Evolutionary conservation across 2,329 filamentous ascomycete genomes (phyloP), one percentile per base, ranked within the genome.

Genomic region (Emericellopsis cladophorae): DNA sequence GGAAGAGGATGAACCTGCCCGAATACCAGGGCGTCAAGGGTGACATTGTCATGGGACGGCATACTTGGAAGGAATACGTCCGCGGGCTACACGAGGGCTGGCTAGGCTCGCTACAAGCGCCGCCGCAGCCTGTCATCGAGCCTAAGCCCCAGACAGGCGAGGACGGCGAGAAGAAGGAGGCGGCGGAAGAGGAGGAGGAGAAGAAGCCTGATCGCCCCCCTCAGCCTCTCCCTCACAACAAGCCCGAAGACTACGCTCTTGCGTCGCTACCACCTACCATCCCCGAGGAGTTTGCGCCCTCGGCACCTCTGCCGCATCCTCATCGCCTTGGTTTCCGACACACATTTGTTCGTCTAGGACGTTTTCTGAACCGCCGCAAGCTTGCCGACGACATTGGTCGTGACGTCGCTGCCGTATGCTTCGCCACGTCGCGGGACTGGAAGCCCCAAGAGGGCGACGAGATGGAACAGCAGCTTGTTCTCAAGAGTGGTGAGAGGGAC

Each of bases 61-160:
- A 95, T 57, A 81, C 90, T 9, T 98, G 92, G 92, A 98, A 95
- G 64, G 92, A 98, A 62, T 98, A 96, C 58, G 68, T 96, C 21
- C 74, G 89, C 44, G 92, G 92, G 36, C 56, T 96, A 49, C 92
- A 98, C 57, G 92, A 98, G 62, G 92, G 92, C 42, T 98, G 92
- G 90, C 66, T 98, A 21, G 90, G 92, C 0, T 88, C 92, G 7
- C 65, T 94, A 35, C 76, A 82, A 44, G 62, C 77, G 42, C 82
- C 83, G 2, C 52, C 57, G 34, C 47, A 54, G 24, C 51, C 53
- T 7, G 48, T 50, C 6, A 46, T 52, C 5, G 51, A 54, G n/a
- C 35, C 40, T 42, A 44, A 50, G 36, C 37, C 43, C 6, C 43
- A 40, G 22, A 39, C 43, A 26, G 26, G 12, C 9, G 26, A 29